A percentile compares a stretch with the other conserved stretches of the same genome.
These are phyloP conservation scores for Porcisia hertigi DNA, from an alignment of 208 protist genomes.

Conservation along the genomic window DNA sequence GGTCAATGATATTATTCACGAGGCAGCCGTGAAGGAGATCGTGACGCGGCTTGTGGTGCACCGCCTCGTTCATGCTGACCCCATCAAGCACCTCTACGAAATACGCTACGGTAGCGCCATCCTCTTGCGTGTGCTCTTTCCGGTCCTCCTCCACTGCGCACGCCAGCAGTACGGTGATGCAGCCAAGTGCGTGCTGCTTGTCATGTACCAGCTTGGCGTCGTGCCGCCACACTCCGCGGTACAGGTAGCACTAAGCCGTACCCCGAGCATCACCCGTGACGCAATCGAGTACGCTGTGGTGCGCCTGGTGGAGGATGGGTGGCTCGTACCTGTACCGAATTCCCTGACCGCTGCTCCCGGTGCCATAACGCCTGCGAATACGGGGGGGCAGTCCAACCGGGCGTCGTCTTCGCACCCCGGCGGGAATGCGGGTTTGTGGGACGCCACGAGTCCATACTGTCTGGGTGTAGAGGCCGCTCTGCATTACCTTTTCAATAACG, in stretches of 20 bases:
- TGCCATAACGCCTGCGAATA: not conserved
- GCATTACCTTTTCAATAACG: slow-evolving; percentile 27
- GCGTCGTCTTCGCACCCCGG: not conserved
- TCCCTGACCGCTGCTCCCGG: not conserved
- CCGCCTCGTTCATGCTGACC: slow-evolving; percentile 51
- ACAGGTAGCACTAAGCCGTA: slow-evolving; percentile 51
- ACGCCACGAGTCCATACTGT: slow-evolving; percentile 35
- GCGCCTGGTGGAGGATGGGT: slow-evolving; percentile 50
- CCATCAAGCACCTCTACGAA: slow-evolving; percentile 41
- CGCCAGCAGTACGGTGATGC: slow-evolving; percentile 57
- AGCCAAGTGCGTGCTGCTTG: slow-evolving; percentile 52
- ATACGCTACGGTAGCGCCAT: slow-evolving; percentile 57
- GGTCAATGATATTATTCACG: slow-evolving; percentile 30
- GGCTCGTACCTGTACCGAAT: slow-evolving; percentile 41
- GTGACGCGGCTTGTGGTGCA: slow-evolving; percentile 75
- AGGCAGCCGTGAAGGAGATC: slow-evolving; percentile 74
- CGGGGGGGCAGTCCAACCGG: not conserved
- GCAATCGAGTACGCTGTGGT: slow-evolving; percentile 42
- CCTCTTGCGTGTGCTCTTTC: slow-evolving; percentile 65
- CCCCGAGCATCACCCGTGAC: slow-evolving; percentile 21
- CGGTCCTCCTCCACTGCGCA: slow-evolving; percentile 49
- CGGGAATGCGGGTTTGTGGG: slow-evolving; percentile 3
- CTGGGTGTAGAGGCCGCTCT: slow-evolving; percentile 33
- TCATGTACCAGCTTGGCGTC: slow-evolving; percentile 60
- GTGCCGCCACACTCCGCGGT: slow-evolving; percentile 46